Evolutionary conservation across 345 rosid species (phyloP), one percentile per base, ranked within the genome.

Genomic region (Excoecaria agallocha): DNA sequence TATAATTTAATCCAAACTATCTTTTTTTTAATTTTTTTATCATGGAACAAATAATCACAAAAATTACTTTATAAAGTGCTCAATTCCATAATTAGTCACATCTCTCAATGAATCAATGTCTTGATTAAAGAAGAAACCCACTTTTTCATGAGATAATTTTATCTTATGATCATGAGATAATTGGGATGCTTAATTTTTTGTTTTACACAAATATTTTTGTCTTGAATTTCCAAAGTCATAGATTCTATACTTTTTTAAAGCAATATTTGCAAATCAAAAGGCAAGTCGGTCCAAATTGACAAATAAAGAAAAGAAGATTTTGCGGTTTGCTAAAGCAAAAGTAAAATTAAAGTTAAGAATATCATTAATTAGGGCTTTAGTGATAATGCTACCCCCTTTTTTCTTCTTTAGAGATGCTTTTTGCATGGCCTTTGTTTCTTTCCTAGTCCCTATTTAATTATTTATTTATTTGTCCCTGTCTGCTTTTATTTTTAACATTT

Each of bases 301-400:
- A 54, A n/a, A n/a, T n/a, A n/a, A n/a, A n/a, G n/a, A 54, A 55
- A 59, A 72, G 68, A 0, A 51, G 74, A 70, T 73, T 66, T 61
- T 73, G 57, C 70, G 68, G 17, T 52, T 58, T 48, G 49, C 77
- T n/a, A 67, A 77, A 81, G 76, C 69, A 56, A 79, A 82, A 84
- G 82, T 20, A 51, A 49, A n/a, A 37, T 8, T 55, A 78, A 81
- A 81, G 76, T 25, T 38, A 20, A 54, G 8, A 38, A 80, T 45
- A 54, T 57, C 50, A 63, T 48, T 61, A 54, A 52, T 37, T 63
- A 25, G 48, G n/a, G 1, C 51, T 22, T 2, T 37, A 17, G 51
- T 59, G 0, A 59, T 20, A 22, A 35, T 67, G 25, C 17, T 24
- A 1, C 51, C 3, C n/a, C 0, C 30, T 51, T 68, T 13, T 30